These are phyloP conservation scores for Ziziphus jujuba DNA, from an alignment of 306 rosid species.

Conservation along the genomic window DNA sequence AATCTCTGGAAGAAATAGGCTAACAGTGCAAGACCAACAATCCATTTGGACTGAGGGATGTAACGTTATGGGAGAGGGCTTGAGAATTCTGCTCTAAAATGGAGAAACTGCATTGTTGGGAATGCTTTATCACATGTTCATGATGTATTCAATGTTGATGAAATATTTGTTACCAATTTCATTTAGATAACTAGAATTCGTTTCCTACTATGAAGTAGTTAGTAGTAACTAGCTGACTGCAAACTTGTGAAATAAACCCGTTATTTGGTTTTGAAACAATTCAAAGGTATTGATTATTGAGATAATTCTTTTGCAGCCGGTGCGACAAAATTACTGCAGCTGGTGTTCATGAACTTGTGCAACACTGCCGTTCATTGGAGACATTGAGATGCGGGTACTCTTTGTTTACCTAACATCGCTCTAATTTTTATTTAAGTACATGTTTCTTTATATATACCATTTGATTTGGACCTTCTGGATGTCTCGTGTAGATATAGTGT, in stretches of 20 bases:
- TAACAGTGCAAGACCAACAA: too few relatives aligned
- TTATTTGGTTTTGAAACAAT: slow-evolving; percentile 36
- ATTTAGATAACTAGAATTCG: background rate
- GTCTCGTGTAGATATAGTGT: background rate
- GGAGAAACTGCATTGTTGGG: too few relatives aligned
- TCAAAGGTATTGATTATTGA: slow-evolving; percentile 44
- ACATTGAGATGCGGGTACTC: slow-evolving; percentile 91
- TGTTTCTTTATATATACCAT: background rate
- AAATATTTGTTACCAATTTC: background rate
- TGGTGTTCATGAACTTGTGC: slow-evolving; percentile 73
- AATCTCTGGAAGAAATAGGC: background rate
- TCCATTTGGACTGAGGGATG: background rate
- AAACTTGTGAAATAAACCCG: slow-evolving; percentile 16
- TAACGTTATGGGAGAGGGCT: background rate
- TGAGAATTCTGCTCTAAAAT: too few relatives aligned
- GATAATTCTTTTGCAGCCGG: slow-evolving; percentile 53
- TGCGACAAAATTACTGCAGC: slow-evolving; percentile 63
- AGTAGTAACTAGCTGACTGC: background rate
- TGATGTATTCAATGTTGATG: background rate
- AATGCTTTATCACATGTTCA: background rate
- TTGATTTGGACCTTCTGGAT: background rate
- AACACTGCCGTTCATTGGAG: slow-evolving; percentile 68
- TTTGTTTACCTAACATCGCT: background rate
- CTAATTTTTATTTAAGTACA: background rate
- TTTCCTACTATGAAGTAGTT: background rate